Evolutionary conservation across 2,329 filamentous ascomycete species (phyloP), one percentile per base, ranked within the genome.

Genomic region (Diaporthe sp.): DNA sequence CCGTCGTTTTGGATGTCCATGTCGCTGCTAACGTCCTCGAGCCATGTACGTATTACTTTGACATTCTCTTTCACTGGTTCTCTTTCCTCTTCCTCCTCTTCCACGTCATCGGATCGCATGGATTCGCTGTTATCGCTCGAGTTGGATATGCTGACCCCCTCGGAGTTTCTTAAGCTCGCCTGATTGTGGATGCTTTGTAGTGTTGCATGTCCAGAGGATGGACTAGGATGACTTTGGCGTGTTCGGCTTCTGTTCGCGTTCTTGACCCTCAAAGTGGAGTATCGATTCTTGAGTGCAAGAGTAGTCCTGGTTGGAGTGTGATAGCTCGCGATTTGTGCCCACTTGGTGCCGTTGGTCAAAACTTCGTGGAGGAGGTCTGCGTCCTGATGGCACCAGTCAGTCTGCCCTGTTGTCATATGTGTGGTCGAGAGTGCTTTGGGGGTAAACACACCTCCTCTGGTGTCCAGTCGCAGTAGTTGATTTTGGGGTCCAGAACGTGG

Each of bases 401-500:
- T 51, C 50, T 56, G 17, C 27, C 27, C 39, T 35, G 19, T 35
- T 35, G 9, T 30, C 27, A 55, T 25, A 39, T 42, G 27, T 27
- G 25, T 47, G 59, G 27, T 47, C 19, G 17, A 27, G 5, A 42
- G 30, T 25, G 10, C 7, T 68, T 22, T 35, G 47, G 35, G 30
- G 37, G 22, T 30, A 61, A 73, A 44, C 75, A 69, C 32, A 79
- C 78, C 74, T 79, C 78, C 6, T 77, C 77, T 6, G 71, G 15
- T 13, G 77, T 79, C 78, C 78, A 79, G 6, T 78, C 78, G 53
- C 77, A 79, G 61, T 78, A 79, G 74, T 79, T 77, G 42, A 79
- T 79, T 35, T 74, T 70, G 0, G 78, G 78, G 37, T 79, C 76
- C 5, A 79, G 72, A 42, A 76, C 78, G 71, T 79, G 77, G 56